Evolutionary conservation across 257 asterid genomes (phyloP), one percentile per base, ranked within the genome.

Genomic region (Capsicum baccatum): DNA sequence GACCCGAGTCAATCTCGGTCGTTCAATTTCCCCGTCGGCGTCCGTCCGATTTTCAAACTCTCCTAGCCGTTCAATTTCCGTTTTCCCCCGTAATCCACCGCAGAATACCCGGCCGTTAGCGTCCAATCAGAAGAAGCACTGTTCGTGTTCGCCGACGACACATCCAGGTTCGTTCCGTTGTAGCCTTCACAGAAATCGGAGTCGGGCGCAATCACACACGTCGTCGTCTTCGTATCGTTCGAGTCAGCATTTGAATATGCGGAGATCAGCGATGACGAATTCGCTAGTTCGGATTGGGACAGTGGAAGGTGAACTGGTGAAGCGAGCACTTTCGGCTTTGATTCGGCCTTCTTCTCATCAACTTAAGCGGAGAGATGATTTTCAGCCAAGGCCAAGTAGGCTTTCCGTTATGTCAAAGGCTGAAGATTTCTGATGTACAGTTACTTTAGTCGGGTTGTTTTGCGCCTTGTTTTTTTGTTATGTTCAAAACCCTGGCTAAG

Each of bases 191-290:
- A 86, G 15, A 48, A 69, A 66, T 11, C 57, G 68, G 16, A 59
- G n/a, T 55, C 11, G 59, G 2, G 79, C 3, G 17, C 39, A 92
- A 85, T 9, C 21, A 0, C n/a, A 14, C 6, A 12, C 74, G 21
- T 35, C 90, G 85, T 84, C 95, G 5, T 39, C 44, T 3, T 39
- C 44, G 84, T 92, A 86, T 66, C 86, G 89, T 42, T 85, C 96
- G 55, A 91, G 91, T 68, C 92, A 89, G 48, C 97, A 90, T 21
- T 84, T 96, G 92, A 92, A 96, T 58, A 92, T 92, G 97, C 85
- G 97, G 83, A 87, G 99, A 68, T 94, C 98, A 81, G 98, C 99
- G 84, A 96, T 96, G 99, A 92, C 98, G 86, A 94, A 96, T 62
- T 96, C 99, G 13, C 78, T 94, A 82, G 99, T 96, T 1, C 88